Base-by-base conservation (phyloP, 768 basidiomycete species). In the Imleria badia region DNA sequence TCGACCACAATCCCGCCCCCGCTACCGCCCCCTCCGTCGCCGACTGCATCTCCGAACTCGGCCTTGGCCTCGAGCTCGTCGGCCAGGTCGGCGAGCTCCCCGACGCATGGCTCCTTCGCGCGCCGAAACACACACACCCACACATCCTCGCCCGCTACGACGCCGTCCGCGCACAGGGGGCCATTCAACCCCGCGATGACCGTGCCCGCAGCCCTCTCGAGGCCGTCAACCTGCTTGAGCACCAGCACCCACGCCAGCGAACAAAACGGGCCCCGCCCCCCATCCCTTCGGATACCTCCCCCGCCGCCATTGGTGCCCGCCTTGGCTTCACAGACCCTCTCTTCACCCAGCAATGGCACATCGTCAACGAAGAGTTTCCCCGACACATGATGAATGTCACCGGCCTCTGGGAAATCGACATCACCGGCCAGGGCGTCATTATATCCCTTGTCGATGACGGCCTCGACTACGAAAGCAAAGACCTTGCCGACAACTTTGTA, bases 391-490 rank as follows among this genome's bases (percentile, higher is more conserved):
- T 99, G 86, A 98, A 99, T 64, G 90, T 94, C n/a, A 89, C 93
- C 0, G 79, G 82, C 12, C 76, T 97, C 1, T 99, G 97, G 97
- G 90, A 89, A 30, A 81, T 87, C 74, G 95, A 93, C 4, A 79
- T 94, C 59, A 93, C 88, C 0, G 97, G 97, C 1, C 78, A 84
- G 61, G 95, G 92, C 8, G 77, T 98, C 29, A 87, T 91, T 39
- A 81, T 91, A 5, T 92, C 93, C 11, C 77, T 99, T 42, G 87
- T 99, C 22, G 97, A 99, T 68, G 97, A 99, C 68, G 97, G 97
- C 2, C 71, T 99, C 59, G 97, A 98, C 69, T 91, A 94, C 71
- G 82, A 83, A 44, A 90, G 86, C 62, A 83, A 85, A 46, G 97
- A 99, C 72, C 78, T 99, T 40, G 82, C 84, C 30, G 86, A 78